Base-by-base conservation (phyloP, 441 rosid genomes). In the Euphorbia celastroides region DNA sequence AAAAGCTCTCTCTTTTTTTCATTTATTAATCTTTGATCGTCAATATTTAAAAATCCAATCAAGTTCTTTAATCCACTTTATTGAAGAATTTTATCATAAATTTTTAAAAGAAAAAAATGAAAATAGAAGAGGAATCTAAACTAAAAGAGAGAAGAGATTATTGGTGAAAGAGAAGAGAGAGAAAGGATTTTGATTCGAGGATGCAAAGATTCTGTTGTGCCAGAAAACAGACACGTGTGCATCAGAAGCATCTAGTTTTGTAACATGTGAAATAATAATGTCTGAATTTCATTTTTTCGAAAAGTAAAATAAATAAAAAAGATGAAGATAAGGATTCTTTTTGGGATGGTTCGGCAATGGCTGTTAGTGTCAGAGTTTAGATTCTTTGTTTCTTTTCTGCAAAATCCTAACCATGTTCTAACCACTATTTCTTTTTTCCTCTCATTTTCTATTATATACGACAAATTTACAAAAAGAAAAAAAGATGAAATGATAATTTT, bases 251-350 rank as follows among this genome's bases (percentile, higher is more conserved):
- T n/a, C n/a, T 26, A 65, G 34, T 57, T 56, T 66, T 56, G 27
- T 38, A 23, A 65, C 62, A 26, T 5, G 62, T 56, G 70, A 41
- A 3, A 22, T 36, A n/a, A n/a, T n/a, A n/a, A n/a, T n/a, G n/a
- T n/a, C n/a, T n/a, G n/a, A n/a, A n/a, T n/a, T n/a, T n/a, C n/a
- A n/a, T n/a, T n/a, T 34, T 34, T 34, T 34, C 5, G 12, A 38
- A 7, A 38, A 38, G 1, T 38, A 38, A 38, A 38, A 38, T 34
- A 4, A 3, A 34, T 38, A 19, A 16, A 26, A 14, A 12, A 6
- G 3, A 6, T 13, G 60, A 36, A 32, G 68, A 65, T 65, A 65
- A 65, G 65, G 68, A 65, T 51, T 65, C 60, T 42, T 62, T 42
- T 2, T 62, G 50, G 64, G 5, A 8, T 60, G 48, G 30, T 20